Evolutionary conservation across 805 yeast genomes (phyloP), one percentile per base, ranked within the genome.

Genomic region (Candida sphagnicola): DNA sequence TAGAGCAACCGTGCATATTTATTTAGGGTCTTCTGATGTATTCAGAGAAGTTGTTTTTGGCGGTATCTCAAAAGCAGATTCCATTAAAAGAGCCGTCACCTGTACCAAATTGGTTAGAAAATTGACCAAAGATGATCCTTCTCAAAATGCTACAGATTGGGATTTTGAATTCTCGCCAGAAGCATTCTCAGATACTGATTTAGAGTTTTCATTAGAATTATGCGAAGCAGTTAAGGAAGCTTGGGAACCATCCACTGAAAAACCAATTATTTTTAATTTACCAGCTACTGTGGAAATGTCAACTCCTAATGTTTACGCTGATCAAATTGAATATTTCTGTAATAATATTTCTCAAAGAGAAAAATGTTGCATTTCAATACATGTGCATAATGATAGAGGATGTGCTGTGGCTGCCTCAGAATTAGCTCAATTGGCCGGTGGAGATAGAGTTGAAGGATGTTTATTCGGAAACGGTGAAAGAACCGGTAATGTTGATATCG

Each of bases 331-430:
- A 67, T 83, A 75, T 58, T 85, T 85, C 51, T 56, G 77, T 34
- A 76, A 75, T 12, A 64, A 77, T 44, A 75, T 85, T 40, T 50
- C 76, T 34, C 75, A 84, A 46, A 77, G 95, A 47, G 85, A 82
- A 40, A 80, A 72, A 47, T 75, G 85, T 17, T 78, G 86, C 50
- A 75, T 85, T 37, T 84, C 93, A 11, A 73, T 85, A 40, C 95
- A 85, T 59, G 85, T 88, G 23, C 95, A 85, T 62, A 85, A 85
- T 50, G 93, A 85, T 62, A 74, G 95, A 53, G 95, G 95, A 16
- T 84, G 91, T 58, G 90, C 85, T 11, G 90, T 85, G n/a, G 93
- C 91, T 8, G 93, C 93, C 25, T 82, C 89, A 3, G 95, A 85
- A 61, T 72, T 85, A 40, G 95, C 85, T 33, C 81, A 79, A 53